Conservation (phyloP, 345 rosid genomes). For the Theobroma cacao region DNA sequence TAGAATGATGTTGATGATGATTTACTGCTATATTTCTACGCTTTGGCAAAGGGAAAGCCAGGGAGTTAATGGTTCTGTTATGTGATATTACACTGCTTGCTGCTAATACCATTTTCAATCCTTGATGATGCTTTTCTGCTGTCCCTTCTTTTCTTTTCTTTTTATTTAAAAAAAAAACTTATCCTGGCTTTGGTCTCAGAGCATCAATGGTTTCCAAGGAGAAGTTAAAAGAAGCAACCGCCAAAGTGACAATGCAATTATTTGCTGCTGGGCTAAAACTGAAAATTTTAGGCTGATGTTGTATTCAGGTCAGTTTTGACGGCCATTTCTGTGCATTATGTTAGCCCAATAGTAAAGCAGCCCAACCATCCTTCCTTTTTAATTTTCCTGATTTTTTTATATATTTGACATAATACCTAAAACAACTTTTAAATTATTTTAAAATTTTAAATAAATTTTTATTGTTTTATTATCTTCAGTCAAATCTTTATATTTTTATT, state of each 20-base stretch:
- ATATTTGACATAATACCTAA: no score
- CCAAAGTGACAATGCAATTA: neutral
- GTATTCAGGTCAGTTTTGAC: neutral
- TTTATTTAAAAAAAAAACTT: no score
- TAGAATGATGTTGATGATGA: slow-evolving; percentile 4
- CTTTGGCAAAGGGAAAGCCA: slow-evolving; percentile 23
- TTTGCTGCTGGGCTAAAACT: neutral
- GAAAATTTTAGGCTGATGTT: neutral
- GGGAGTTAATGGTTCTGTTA: slow-evolving; percentile 22
- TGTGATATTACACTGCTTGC: slow-evolving; percentile 27
- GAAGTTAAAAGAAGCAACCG: neutral
- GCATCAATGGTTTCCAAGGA: neutral
- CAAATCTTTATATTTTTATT: no score
- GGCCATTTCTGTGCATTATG: neutral
- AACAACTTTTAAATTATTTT: no score
- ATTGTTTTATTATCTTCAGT: no score
- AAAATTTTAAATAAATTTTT: no score
- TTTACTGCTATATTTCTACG: neutral
- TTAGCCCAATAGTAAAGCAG: neutral
- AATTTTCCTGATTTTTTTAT: no score
- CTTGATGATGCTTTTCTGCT: neutral
- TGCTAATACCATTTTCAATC: slow-evolving; percentile 29
- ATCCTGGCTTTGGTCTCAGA: neutral
- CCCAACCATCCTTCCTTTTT: neutral
- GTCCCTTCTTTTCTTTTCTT: no score